These are phyloP conservation scores for Lachnellula arida DNA, from an alignment of 2,329 filamentous ascomycete species.

Conservation along the genomic window DNA sequence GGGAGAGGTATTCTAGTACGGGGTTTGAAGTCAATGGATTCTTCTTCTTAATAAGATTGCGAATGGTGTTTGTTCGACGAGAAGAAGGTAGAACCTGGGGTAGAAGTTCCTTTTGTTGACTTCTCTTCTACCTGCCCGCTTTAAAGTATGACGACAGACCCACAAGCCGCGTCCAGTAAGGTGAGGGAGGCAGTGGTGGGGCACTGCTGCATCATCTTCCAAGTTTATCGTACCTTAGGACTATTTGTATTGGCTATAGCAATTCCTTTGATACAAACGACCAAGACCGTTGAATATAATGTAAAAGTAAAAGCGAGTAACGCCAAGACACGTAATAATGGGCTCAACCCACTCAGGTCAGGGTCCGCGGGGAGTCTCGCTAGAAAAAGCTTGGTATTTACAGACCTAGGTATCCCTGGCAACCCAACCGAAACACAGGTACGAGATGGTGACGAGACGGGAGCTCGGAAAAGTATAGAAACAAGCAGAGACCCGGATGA, in stretches of 20 bases:
- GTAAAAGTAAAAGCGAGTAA: neutral
- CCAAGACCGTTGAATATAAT: neutral
- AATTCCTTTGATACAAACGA: too few relatives aligned
- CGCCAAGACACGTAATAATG: neutral
- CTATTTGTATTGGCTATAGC: too few relatives aligned
- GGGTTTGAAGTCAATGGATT: neutral
- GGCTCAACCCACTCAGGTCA: neutral
- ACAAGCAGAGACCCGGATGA: neutral
- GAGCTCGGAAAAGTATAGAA: neutral
- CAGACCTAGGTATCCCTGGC: neutral
- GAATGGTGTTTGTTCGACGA: neutral
- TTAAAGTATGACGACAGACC: conserved; percentile 7
- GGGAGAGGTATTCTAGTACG: neutral
- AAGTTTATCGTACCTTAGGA: too few relatives aligned
- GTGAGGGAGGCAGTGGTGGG: neutral
- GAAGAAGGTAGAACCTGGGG: neutral
- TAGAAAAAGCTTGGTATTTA: too few relatives aligned
- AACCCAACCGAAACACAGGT: too few relatives aligned
- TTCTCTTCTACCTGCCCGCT: neutral
- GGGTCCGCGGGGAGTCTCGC: too few relatives aligned
- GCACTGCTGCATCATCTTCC: neutral
- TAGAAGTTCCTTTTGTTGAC: neutral
- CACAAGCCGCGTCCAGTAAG: neutral
- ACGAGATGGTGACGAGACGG: neutral
- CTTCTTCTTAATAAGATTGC: neutral